Evolutionary conservation across 2,329 filamentous ascomycete genomes (phyloP).

Genomic region (Aspergillus flavus): DNA sequence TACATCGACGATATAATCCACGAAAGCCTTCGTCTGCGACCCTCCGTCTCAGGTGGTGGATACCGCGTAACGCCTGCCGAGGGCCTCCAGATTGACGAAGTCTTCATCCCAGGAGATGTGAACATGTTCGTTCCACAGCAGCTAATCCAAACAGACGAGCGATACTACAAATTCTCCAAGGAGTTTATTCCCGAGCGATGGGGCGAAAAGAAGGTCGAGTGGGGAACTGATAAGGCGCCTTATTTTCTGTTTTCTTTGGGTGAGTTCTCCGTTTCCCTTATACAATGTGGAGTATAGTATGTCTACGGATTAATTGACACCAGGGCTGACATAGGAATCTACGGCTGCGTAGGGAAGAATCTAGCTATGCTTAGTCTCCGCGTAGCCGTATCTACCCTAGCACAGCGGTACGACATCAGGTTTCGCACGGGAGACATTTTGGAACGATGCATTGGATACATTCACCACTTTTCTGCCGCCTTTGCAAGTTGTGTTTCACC

Average conservation of each 20-base stretch:
- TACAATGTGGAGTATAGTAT: too few species aligned
- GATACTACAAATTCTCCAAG: slow-evolving; percentile 21
- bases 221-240: slow-evolving; percentile 21
- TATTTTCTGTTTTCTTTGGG: slow-evolving; percentile 32
- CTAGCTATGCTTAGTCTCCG: slow-evolving; percentile 37
- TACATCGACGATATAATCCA: slow-evolving; percentile 71
- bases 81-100: slow-evolving; percentile 30
- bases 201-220: slow-evolving; percentile 24
- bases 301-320: slow-evolving; percentile 6
- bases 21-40: slow-evolving; percentile 59
- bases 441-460: slow-evolving; percentile 21
- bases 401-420: slow-evolving; percentile 21
- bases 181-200: slow-evolving; percentile 38
- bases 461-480: slow-evolving; percentile 33
- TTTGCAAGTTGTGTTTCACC: slow-evolving; percentile 17
- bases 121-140: slow-evolving; percentile 27
- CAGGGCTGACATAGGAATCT: slow-evolving; percentile 21
- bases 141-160: slow-evolving; percentile 30
- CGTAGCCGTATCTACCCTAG: slow-evolving; percentile 24
- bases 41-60: slow-evolving; percentile 32
- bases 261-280: not conserved
- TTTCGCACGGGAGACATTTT: slow-evolving; percentile 24
- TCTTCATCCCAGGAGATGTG: slow-evolving; percentile 35
- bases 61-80: slow-evolving; percentile 38
- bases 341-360: slow-evolving; percentile 34